Conservation (phyloP, 148 eudicot species). For the Mesembryanthemum crystallinum region DNA sequence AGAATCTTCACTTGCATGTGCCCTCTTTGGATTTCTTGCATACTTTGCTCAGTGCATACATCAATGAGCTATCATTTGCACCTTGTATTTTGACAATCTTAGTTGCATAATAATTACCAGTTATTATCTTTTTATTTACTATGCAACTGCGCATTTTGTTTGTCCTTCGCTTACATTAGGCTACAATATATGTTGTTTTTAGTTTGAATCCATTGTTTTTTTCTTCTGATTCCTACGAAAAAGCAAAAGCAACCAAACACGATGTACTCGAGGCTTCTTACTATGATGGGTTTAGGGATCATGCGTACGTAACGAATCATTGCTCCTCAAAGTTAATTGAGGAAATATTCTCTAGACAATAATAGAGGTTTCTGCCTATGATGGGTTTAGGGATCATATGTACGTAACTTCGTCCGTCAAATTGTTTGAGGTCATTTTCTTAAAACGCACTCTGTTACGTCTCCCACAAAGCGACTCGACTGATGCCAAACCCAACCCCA, state of each 20-base stretch:
- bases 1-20: conserved; percentile 20
- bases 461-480: no score
- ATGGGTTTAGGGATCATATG: no score
- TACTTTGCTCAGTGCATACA: conserved; percentile 14
- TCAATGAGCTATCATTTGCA: not conserved
- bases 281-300: not conserved
- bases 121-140: no score
- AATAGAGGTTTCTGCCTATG: no score
- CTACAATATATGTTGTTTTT: not conserved
- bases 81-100: not conserved
- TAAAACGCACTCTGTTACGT: no score
- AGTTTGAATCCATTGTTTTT: not conserved
- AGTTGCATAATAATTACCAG: not conserved
- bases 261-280: no score
- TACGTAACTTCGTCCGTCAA: no score
- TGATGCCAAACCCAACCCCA: no score
- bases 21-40: not conserved
- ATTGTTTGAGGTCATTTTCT: no score
- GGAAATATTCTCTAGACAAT: no score
- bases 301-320: no score
- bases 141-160: not conserved
- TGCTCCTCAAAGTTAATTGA: no score
- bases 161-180: not conserved
- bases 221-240: not conserved
- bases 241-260: not conserved